Evolutionary conservation across 2,329 filamentous ascomycete genomes (phyloP).

Genomic region (Nothopassalora personata): DNA sequence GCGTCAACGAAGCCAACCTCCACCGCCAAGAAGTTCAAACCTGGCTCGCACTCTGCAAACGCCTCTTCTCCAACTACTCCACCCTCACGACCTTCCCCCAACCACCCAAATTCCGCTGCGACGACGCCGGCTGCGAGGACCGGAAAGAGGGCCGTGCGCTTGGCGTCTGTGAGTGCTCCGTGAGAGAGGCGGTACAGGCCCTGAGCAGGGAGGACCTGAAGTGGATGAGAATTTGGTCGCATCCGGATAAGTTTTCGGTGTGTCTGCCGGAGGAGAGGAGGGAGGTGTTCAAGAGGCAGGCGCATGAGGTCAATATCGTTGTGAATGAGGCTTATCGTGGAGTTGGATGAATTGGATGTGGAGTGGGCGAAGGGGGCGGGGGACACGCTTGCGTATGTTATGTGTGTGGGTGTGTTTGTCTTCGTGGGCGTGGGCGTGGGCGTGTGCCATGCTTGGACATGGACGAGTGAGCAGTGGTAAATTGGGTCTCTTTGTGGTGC

Average conservation of each 20-base stretch:
- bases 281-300: slow-evolving; percentile 9
- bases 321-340: slow-evolving; percentile 2
- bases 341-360: not conserved
- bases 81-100: not conserved
- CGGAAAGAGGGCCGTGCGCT: not conserved
- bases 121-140: not conserved
- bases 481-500: not conserved
- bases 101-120: not conserved
- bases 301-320: slow-evolving; percentile 6
- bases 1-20: not conserved
- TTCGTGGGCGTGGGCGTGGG: too few relatives aligned
- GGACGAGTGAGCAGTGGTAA: not conserved
- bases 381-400: too few relatives aligned
- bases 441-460: not conserved
- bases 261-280: slow-evolving; percentile 4
- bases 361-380: too few relatives aligned
- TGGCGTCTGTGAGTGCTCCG: not conserved
- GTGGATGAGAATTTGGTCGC: slow-evolving; percentile 3
- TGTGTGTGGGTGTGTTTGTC: too few relatives aligned
- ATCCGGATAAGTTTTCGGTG: slow-evolving; percentile 11
- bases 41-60: not conserved
- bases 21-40: not conserved
- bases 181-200: not conserved
- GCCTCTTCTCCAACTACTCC: not conserved
- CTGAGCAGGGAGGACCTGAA: not conserved